Evolutionary conservation across 345 rosid genomes (phyloP).

Genomic region (Lepidium africanum): DNA sequence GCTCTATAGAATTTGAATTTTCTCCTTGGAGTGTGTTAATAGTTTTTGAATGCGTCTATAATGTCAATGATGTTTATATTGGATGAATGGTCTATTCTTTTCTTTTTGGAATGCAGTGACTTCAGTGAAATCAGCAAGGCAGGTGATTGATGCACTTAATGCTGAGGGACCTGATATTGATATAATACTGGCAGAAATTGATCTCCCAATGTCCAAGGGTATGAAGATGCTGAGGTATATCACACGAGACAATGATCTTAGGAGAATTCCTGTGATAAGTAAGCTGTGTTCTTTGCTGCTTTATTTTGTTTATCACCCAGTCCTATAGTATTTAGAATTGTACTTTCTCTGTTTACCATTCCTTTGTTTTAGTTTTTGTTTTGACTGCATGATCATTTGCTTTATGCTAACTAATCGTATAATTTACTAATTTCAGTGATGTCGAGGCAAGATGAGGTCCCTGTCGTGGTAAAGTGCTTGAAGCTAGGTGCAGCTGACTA

Average conservation of each 20-base stretch:
- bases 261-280: conserved; percentile 94
- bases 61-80: background rate
- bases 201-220: conserved; percentile 94
- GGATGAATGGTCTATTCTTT: background rate
- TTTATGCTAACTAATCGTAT: background rate
- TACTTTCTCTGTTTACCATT: background rate
- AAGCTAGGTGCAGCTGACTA: conserved; percentile 85
- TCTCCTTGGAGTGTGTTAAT: background rate
- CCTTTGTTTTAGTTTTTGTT: background rate
- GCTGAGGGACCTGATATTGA: conserved; percentile 96
- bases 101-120: conserved; percentile 51
- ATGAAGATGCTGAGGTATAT: conserved; percentile 94
- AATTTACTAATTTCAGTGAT: conserved; percentile 46
- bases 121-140: conserved; percentile 83
- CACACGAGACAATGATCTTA: conserved; percentile 68
- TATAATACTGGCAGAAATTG: conserved; percentile 90
- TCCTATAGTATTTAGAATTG: background rate
- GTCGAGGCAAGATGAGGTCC: conserved; percentile 81
- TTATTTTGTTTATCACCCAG: background rate
- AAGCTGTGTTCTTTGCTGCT: conserved; percentile 28
- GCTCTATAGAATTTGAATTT: background rate
- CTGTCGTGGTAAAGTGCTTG: conserved; percentile 73
- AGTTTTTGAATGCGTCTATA: background rate
- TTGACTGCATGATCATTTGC: background rate
- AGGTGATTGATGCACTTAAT: conserved; percentile 89